Conservation (phyloP, 371 early-diverging fungal genomes). For the Lichtheimia hyalospora region DNA sequence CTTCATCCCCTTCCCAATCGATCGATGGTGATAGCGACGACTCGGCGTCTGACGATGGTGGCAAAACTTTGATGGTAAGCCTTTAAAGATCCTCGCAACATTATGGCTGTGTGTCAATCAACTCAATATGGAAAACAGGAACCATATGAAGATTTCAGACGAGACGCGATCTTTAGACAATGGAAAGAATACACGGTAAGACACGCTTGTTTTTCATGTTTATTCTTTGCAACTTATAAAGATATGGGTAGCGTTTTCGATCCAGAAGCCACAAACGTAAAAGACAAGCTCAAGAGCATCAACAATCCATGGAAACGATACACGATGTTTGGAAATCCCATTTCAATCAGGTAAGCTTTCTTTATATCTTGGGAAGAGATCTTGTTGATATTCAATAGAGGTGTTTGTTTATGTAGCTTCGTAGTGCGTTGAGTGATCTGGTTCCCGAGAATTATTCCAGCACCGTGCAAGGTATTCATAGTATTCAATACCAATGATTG, state of each 20-base stretch:
- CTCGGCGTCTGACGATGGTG: constrained; percentile 16
- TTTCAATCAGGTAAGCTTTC: constrained; percentile 14
- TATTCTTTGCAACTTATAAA: not conserved
- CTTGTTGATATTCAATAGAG: not conserved
- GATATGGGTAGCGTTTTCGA: constrained; percentile 11
- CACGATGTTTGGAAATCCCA: constrained; percentile 15
- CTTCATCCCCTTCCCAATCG: constrained; percentile 16
- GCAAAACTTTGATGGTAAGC: constrained; percentile 16
- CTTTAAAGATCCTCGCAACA: no score
- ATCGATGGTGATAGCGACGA: constrained; percentile 10
- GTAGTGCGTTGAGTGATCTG: constrained; percentile 13
- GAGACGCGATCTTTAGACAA: constrained; percentile 24
- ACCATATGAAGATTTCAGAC: constrained; percentile 18
- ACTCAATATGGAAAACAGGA: constrained; percentile 7
- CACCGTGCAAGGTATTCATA: not conserved
- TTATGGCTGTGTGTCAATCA: no score
- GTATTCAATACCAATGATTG: no score
- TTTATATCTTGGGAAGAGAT: not conserved
- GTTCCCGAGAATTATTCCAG: constrained; percentile 8
- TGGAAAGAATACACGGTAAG: constrained; percentile 30
- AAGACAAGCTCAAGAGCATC: constrained; percentile 4
- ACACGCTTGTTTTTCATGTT: not conserved
- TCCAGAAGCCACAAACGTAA: constrained; percentile 12
- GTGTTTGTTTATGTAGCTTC: no score
- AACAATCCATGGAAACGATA: constrained; percentile 7